Conservation (phyloP, 768 basidiomycete species). For the Rhodotorula sphaerocarpa region DNA sequence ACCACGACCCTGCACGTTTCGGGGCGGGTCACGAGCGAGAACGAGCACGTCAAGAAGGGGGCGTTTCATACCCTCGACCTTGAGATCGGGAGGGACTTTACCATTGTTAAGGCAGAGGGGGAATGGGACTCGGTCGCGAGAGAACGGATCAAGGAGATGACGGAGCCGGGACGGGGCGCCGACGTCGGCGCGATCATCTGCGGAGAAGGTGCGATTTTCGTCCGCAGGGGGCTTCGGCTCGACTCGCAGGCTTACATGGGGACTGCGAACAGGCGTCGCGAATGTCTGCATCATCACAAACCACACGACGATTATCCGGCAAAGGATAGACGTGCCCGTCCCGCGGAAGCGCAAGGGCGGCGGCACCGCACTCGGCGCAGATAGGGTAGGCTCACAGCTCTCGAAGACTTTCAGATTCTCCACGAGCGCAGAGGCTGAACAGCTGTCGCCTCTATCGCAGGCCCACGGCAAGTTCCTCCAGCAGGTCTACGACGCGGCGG, state of each 20-base stretch:
- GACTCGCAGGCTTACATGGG: too few relatives aligned
- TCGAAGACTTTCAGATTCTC: too few relatives aligned
- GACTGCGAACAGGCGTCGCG: slow-evolving; percentile 56
- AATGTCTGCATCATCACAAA: slow-evolving; percentile 90
- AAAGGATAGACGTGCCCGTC: slow-evolving; percentile 77
- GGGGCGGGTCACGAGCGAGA: slow-evolving; percentile 77
- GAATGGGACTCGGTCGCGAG: slow-evolving; percentile 90
- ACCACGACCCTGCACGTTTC: slow-evolving; percentile 63
- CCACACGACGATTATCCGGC: slow-evolving; percentile 89
- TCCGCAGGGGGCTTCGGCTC: neutral
- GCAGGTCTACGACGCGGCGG: slow-evolving; percentile 74
- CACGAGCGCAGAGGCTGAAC: too few relatives aligned
- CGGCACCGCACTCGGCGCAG: slow-evolving; percentile 71
- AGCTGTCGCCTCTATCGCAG: too few relatives aligned
- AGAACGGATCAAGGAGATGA: slow-evolving; percentile 73
- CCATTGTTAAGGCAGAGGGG: slow-evolving; percentile 66
- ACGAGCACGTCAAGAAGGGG: slow-evolving; percentile 79
- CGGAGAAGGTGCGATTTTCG: slow-evolving; percentile 61
- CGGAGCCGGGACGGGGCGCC: slow-evolving; percentile 85
- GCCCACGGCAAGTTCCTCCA: slow-evolving; percentile 73
- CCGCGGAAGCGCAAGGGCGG: slow-evolving; percentile 82
- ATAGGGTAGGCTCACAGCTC: slow-evolving; percentile 54
- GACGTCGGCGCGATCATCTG: slow-evolving; percentile 93
- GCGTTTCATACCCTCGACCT: slow-evolving; percentile 92
- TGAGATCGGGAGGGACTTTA: slow-evolving; percentile 79